Conservation (phyloP, 495 filamentous ascomycete species). For the Podospora conica region DNA sequence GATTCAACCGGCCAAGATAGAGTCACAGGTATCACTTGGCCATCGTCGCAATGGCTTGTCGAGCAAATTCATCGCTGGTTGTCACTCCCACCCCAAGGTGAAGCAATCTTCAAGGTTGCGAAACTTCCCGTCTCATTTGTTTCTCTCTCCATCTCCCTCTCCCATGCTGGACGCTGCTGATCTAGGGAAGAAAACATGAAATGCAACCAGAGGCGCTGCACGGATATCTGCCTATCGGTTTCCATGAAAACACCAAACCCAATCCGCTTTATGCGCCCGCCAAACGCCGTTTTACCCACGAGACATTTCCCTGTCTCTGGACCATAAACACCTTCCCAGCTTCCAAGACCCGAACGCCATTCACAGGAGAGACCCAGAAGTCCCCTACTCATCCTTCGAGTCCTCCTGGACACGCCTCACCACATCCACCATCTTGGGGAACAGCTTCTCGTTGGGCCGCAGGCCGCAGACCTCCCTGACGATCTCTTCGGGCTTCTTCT, state of each 20-base stretch:
- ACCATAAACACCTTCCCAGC: not conserved
- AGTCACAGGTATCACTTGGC: not conserved
- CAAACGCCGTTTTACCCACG: not conserved
- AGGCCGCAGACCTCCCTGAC: conserved; percentile 69
- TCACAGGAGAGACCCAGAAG: not conserved
- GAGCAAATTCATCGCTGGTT: not conserved
- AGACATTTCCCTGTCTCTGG: not conserved
- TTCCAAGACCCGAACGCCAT: not conserved
- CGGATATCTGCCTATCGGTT: not conserved
- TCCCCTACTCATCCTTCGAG: conserved; percentile 29
- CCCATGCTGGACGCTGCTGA: not conserved
- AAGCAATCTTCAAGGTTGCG: not conserved
- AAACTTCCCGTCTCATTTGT: not conserved
- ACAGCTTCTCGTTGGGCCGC: conserved; percentile 65
- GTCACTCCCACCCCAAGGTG: not conserved
- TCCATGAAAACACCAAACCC: not conserved
- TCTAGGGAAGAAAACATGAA: not conserved
- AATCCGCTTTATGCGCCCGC: not conserved
- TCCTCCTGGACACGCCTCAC: conserved; percentile 73
- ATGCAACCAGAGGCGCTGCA: not conserved
- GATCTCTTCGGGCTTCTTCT: conserved; percentile 59
- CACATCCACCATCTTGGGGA: conserved; percentile 59
- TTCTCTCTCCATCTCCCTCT: not conserved
- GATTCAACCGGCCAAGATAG: not conserved
- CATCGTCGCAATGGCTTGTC: too few relatives aligned